phyloP scores from a whole-genome alignment of 805 yeast species.

The Debaryomyces maramus region DNA sequence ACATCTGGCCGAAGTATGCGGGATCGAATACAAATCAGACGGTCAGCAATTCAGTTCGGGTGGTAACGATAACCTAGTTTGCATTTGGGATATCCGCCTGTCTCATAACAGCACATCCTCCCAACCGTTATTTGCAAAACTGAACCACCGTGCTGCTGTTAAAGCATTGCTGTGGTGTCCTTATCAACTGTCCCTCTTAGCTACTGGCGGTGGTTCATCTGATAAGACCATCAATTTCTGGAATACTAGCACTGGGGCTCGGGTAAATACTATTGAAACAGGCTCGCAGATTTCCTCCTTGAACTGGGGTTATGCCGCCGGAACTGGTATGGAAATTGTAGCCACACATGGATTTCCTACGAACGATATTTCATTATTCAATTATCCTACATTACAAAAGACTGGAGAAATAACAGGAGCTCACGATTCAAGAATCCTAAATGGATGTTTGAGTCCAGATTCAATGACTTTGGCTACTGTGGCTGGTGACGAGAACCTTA shows the following conservation, averaged over 20 bases:
- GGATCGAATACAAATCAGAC: slow-evolving; percentile 80
- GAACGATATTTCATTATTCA: slow-evolving; percentile 78
- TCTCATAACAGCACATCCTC: slow-evolving; percentile 16
- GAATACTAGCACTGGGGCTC: slow-evolving; percentile 89
- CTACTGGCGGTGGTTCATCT: slow-evolving; percentile 96
- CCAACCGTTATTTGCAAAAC: slow-evolving; percentile 69
- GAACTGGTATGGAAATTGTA: slow-evolving; percentile 78
- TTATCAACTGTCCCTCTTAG: slow-evolving; percentile 72
- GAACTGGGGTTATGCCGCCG: slow-evolving; percentile 81
- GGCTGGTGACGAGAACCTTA: slow-evolving; percentile 93
- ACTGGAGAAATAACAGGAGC: slow-evolving; percentile 86
- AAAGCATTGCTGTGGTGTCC: slow-evolving; percentile 97
- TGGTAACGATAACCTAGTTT: slow-evolving; percentile 90
- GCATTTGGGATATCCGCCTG: slow-evolving; percentile 85
- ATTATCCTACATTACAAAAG: slow-evolving; percentile 81
- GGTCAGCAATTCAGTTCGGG: slow-evolving; percentile 88
- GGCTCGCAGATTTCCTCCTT: slow-evolving; percentile 94
- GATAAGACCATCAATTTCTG: slow-evolving; percentile 90
- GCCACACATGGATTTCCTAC: slow-evolving; percentile 94
- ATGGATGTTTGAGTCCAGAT: slow-evolving; percentile 86
- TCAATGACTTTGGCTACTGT: slow-evolving; percentile 88
- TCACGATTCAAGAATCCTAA: slow-evolving; percentile 85
- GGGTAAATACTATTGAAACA: slow-evolving; percentile 83
- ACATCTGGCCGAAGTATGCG: slow-evolving; percentile 91
- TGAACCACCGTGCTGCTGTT: slow-evolving; percentile 89